Conservation (phyloP, 1,284 basidiomycete species). For the Stygiomarasmius scandens region DNA sequence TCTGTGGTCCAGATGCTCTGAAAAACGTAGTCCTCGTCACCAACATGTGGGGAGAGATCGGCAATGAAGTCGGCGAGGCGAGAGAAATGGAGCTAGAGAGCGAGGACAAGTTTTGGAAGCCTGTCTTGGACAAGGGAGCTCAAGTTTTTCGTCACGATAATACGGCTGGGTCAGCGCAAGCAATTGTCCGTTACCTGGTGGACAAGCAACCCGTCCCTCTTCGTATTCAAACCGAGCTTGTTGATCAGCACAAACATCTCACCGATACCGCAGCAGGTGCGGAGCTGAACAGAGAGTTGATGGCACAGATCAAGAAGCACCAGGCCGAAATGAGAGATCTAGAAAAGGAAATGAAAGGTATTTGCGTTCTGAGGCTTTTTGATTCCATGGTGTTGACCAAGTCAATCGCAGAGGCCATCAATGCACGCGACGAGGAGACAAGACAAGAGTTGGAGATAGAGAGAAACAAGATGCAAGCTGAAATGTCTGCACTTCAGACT, state of each 20-base stretch:
- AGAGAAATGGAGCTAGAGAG: constrained; percentile 36
- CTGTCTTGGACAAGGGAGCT: constrained; percentile 41
- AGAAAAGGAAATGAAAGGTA: constrained; percentile 37
- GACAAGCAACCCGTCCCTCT: constrained; percentile 34
- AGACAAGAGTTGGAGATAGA: constrained; percentile 38
- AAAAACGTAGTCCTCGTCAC: constrained; percentile 49
- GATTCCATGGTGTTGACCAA: too few species aligned
- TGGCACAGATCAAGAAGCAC: constrained; percentile 37
- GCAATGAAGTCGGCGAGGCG: constrained; percentile 33
- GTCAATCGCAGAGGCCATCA: constrained; percentile 27
- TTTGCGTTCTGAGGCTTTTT: neutral
- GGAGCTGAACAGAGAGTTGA: constrained; percentile 39
- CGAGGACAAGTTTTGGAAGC: constrained; percentile 40
- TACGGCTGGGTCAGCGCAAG: constrained; percentile 29
- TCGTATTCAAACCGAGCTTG: constrained; percentile 44
- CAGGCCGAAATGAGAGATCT: constrained; percentile 36
- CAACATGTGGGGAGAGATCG: constrained; percentile 46
- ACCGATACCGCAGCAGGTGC: constrained; percentile 42
- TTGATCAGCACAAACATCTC: constrained; percentile 40
- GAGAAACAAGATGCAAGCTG: constrained; percentile 33
- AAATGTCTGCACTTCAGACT: constrained; percentile 25
- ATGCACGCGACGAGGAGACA: constrained; percentile 41
- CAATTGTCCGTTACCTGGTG: constrained; percentile 34
- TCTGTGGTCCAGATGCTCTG: constrained; percentile 46
- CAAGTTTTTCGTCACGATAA: constrained; percentile 36